These are phyloP conservation scores for Begonia peltatifolia DNA, from an alignment of 306 rosid species.

Conservation along the genomic window DNA sequence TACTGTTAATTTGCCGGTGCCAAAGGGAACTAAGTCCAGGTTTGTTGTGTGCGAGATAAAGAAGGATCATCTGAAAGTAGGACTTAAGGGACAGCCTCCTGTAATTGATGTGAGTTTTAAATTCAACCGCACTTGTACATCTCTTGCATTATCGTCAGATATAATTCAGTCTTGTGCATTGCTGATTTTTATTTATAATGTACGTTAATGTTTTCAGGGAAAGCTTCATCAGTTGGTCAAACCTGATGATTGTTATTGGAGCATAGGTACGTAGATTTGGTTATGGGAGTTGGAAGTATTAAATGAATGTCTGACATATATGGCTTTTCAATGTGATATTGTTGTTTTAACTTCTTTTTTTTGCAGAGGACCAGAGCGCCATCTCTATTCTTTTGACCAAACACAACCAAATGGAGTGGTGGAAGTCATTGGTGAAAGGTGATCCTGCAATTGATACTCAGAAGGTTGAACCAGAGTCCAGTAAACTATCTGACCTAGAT, in stretches of 20 bases:
- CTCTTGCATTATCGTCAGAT: too few relatives aligned
- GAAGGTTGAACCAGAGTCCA: conserved; percentile 81
- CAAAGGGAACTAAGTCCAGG: conserved; percentile 69
- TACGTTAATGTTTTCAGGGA: conserved; percentile 27
- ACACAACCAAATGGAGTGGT: conserved; percentile 95
- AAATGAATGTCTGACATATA: not conserved
- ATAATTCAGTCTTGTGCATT: not conserved
- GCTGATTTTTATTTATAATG: conserved; percentile 4
- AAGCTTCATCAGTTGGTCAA: conserved; percentile 45
- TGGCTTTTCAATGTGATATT: not conserved
- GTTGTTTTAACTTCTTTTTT: not conserved
- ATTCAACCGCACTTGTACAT: too few relatives aligned
- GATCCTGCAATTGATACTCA: conserved; percentile 87
- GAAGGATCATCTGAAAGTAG: conserved; percentile 76
- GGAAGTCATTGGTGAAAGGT: conserved; percentile 83
- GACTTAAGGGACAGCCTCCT: conserved; percentile 85
- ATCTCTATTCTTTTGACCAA: conserved; percentile 82
- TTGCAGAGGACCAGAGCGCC: conserved; percentile 77
- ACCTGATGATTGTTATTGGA: conserved; percentile 90
- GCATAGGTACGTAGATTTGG: conserved; percentile 41
- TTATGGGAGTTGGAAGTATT: too few relatives aligned
- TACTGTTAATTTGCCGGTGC: conserved; percentile 50
- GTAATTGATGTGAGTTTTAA: conserved; percentile 56
- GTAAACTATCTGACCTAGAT: conserved; percentile 80
- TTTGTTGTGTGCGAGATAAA: conserved; percentile 61